Conservation (phyloP, 768 basidiomycete species). For the Lactifluus echinatus region DNA sequence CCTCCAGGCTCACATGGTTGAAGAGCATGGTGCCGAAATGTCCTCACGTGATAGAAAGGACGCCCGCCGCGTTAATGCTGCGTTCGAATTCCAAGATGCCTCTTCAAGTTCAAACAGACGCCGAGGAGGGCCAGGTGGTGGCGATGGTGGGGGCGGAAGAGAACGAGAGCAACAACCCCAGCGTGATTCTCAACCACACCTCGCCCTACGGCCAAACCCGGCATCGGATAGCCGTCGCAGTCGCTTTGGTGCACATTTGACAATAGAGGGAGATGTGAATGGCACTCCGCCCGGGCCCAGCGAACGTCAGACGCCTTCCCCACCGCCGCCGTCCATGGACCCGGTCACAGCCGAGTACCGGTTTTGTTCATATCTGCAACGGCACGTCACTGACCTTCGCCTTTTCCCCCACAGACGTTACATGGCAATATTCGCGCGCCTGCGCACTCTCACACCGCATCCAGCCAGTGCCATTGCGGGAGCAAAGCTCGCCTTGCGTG, state of each 20-base stretch:
- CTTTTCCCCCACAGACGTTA: slow-evolving; percentile 47
- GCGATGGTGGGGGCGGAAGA: slow-evolving; percentile 37
- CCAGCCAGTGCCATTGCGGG: slow-evolving; percentile 50
- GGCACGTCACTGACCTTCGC: not conserved
- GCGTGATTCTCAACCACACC: slow-evolving; percentile 26
- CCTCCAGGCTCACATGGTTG: slow-evolving; percentile 87
- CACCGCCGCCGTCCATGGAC: slow-evolving; percentile 39
- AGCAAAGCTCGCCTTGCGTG: slow-evolving; percentile 66
- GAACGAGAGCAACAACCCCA: slow-evolving; percentile 46
- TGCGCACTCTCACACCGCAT: slow-evolving; percentile 51
- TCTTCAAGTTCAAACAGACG: slow-evolving; percentile 30
- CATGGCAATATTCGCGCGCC: slow-evolving; percentile 50
- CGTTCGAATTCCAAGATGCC: slow-evolving; percentile 60
- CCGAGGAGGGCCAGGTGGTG: slow-evolving; percentile 30
- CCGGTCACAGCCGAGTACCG: slow-evolving; percentile 44
- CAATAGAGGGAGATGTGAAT: slow-evolving; percentile 28
- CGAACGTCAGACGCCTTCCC: slow-evolving; percentile 28
- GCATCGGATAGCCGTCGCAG: slow-evolving; percentile 42
- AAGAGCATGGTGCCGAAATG: slow-evolving; percentile 72
- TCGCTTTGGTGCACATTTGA: slow-evolving; percentile 54
- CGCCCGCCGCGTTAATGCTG: slow-evolving; percentile 54
- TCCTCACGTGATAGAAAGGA: slow-evolving; percentile 60
- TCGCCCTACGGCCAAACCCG: slow-evolving; percentile 26
- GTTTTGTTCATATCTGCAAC: slow-evolving; percentile 21
- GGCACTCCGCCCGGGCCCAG: slow-evolving; percentile 18